phyloP scores from a whole-genome alignment of 108 stramenopile genomes.

The Mediolabrus comicus region DNA sequence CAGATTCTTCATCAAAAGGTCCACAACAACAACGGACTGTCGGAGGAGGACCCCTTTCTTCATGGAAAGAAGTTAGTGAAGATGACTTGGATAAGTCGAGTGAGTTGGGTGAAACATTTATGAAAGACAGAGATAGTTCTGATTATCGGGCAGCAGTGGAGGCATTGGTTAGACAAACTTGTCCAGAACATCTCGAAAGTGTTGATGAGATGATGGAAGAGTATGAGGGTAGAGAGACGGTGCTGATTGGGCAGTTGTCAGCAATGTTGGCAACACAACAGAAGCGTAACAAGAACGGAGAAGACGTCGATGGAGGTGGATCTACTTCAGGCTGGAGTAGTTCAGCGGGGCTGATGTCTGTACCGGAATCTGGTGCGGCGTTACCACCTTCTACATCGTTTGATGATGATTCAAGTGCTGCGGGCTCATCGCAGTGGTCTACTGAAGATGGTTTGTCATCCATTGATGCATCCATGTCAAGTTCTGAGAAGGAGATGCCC shows the following conservation, averaged over 20 bases:
- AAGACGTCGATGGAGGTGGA: neutral
- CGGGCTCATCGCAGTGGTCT: slow-evolving; percentile 25
- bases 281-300: neutral
- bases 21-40: neutral
- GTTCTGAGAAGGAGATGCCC: neutral
- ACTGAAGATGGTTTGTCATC: slow-evolving; percentile 45
- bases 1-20: neutral
- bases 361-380: neutral
- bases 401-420: neutral
- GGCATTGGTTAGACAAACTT: slow-evolving; percentile 39
- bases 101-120: neutral
- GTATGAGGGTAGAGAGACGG: slow-evolving; percentile 60
- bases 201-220: slow-evolving; percentile 67
- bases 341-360: neutral
- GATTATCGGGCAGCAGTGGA: slow-evolving; percentile 50
- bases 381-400: neutral
- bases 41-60: neutral
- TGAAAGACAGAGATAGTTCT: neutral
- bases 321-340: neutral
- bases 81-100: neutral
- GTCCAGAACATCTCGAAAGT: slow-evolving; percentile 58
- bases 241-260: slow-evolving; percentile 55
- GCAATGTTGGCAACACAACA: slow-evolving; percentile 48
- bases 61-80: neutral
- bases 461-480: slow-evolving; percentile 25